Evolutionary conservation across 352 stramenopile genomes (phyloP).

Genomic region (Phytophthora pistaciae): DNA sequence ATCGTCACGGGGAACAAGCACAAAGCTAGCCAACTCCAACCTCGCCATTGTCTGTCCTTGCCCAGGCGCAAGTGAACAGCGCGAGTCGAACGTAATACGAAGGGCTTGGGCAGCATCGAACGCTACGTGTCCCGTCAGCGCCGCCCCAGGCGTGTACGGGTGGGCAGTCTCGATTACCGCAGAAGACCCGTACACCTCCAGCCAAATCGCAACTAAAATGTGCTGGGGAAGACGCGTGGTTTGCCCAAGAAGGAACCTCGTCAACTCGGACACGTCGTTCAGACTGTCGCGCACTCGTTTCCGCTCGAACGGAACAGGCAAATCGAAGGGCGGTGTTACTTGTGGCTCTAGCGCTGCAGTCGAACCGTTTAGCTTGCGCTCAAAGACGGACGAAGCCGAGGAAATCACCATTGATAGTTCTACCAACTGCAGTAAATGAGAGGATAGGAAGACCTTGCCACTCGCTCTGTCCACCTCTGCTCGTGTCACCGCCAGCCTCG

Average conservation of each 20-base stretch:
- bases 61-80: constrained; percentile 53
- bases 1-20: constrained; percentile 21
- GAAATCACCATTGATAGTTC: constrained; percentile 77
- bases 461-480: constrained; percentile 66
- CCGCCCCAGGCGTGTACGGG: constrained; percentile 50
- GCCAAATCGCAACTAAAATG: constrained; percentile 74
- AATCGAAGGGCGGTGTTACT: constrained; percentile 28
- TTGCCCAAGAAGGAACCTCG: constrained; percentile 71
- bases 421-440: constrained; percentile 80
- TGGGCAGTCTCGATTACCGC: constrained; percentile 72
- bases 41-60: constrained; percentile 27
- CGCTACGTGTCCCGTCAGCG: constrained; percentile 44
- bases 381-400: constrained; percentile 46
- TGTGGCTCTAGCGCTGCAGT: not conserved
- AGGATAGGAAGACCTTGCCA: constrained; percentile 77
- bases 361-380: constrained; percentile 28
- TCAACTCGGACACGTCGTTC: constrained; percentile 60
- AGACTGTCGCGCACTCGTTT: constrained; percentile 54
- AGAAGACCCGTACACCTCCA: constrained; percentile 78
- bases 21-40: constrained; percentile 41
- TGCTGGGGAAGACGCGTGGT: constrained; percentile 54
- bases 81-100: constrained; percentile 72
- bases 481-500: constrained; percentile 60
- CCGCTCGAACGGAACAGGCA: constrained; percentile 56
- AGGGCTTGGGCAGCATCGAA: constrained; percentile 70